Evolutionary conservation across 2,329 filamentous ascomycete genomes (phyloP).

Genomic region (Keithomyces neogunnii): DNA sequence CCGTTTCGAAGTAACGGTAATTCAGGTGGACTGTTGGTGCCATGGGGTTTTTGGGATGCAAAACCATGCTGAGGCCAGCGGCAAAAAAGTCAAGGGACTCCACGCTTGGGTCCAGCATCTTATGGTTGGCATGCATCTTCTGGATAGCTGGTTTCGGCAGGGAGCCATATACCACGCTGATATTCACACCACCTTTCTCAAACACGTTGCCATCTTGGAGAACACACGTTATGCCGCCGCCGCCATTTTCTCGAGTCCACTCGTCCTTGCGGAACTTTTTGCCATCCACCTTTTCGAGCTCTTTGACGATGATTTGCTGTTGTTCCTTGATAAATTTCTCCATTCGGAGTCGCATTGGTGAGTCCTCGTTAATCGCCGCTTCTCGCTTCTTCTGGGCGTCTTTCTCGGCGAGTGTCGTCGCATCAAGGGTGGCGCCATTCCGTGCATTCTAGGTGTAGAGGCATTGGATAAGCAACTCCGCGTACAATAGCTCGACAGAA

Average conservation of each 20-base stretch:
- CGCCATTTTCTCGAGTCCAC: slow-evolving; percentile 81
- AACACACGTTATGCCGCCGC: slow-evolving; percentile 89
- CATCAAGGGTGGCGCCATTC: slow-evolving; percentile 43
- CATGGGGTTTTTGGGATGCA: slow-evolving; percentile 93
- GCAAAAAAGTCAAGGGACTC: slow-evolving; percentile 92
- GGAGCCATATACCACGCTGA: slow-evolving; percentile 88
- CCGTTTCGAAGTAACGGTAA: slow-evolving; percentile 97
- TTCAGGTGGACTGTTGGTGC: slow-evolving; percentile 96
- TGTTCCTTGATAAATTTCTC: slow-evolving; percentile 92
- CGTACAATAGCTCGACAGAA: neutral
- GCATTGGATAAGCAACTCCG: neutral
- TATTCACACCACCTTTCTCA: slow-evolving; percentile 94
- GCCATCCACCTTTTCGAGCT: slow-evolving; percentile 77
- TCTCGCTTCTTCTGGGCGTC: slow-evolving; percentile 77
- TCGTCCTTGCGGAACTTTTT: slow-evolving; percentile 73
- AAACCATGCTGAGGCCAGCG: slow-evolving; percentile 81
- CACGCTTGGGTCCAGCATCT: slow-evolving; percentile 70
- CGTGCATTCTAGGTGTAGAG: slow-evolving; percentile 26
- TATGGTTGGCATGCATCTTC: slow-evolving; percentile 93
- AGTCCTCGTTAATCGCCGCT: slow-evolving; percentile 55
- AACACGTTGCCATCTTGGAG: slow-evolving; percentile 95
- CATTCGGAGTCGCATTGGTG: slow-evolving; percentile 96
- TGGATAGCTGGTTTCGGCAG: slow-evolving; percentile 79
- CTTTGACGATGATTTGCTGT: slow-evolving; percentile 77
- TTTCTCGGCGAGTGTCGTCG: slow-evolving; percentile 70